Percentiles rank a stretch among this genome's conserved stretches.
These are phyloP conservation scores for Ogataea glucozyma DNA, from an alignment of 805 yeast genomes.

Conservation along the genomic window DNA sequence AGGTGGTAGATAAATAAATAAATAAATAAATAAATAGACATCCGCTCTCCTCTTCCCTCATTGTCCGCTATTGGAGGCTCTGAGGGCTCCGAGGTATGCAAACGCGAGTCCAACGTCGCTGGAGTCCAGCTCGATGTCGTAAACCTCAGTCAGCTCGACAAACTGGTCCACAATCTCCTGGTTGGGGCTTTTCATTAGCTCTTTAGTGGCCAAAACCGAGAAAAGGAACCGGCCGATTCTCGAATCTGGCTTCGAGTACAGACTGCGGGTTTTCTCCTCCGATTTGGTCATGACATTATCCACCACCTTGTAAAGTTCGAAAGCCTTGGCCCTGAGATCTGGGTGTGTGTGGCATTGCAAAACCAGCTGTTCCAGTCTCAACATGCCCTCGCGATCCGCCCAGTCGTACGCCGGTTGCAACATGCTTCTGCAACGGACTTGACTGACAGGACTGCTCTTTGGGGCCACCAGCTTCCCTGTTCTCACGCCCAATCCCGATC, in stretches of 20 bases:
- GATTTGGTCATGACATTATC: constrained; percentile 17
- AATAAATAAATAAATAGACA: constrained; percentile 1
- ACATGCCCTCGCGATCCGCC: constrained; percentile 15
- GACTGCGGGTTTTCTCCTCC: constrained; percentile 14
- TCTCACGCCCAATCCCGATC: background rate
- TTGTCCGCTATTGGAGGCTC: constrained; percentile 2
- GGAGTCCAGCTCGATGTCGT: constrained; percentile 14
- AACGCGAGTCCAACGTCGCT: constrained; percentile 18
- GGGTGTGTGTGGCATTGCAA: constrained; percentile 20
- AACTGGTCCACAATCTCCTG: constrained; percentile 16
- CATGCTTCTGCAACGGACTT: constrained; percentile 3
- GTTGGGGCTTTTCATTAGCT: constrained; percentile 15
- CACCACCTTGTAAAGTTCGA: constrained; percentile 17
- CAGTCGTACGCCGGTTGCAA: constrained; percentile 11
- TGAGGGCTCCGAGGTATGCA: constrained; percentile 17
- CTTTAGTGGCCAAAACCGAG: constrained; percentile 13
- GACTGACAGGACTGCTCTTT: background rate
- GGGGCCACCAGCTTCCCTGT: background rate
- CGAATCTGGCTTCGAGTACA: constrained; percentile 10
- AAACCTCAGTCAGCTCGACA: constrained; percentile 13
- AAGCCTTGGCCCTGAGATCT: constrained; percentile 16
- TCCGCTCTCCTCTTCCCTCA: background rate
- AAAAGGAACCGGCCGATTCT: constrained; percentile 13
- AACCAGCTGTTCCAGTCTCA: constrained; percentile 20
- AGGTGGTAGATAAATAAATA: constrained; percentile 3